Percentiles rank a stretch among this genome's conserved stretches.
phyloP scores from a whole-genome alignment of 2,329 filamentous ascomycete species.

The Exophiala xenobiotica region DNA sequence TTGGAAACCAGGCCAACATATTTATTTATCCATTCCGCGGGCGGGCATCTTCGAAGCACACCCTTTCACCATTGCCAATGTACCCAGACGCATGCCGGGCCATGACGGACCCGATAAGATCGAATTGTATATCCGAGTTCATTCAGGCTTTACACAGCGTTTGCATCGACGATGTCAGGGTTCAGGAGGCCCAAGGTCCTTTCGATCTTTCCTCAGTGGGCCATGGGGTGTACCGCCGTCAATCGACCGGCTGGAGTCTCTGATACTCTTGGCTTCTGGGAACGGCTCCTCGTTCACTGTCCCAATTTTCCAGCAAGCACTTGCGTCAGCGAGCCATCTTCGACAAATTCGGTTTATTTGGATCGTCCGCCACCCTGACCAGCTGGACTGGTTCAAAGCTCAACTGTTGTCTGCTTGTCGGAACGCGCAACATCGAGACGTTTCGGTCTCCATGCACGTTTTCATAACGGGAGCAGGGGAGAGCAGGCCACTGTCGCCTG shows the following conservation, averaged over 20 bases:
- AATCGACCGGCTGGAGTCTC: constrained; percentile 23
- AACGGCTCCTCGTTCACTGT: constrained; percentile 59
- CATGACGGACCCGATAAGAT: constrained; percentile 10
- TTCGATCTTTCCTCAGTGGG: constrained; percentile 20
- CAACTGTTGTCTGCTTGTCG: constrained; percentile 14
- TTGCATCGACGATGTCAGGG: constrained; percentile 17
- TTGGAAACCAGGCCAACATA: constrained; percentile 64
- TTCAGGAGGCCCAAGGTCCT: not conserved
- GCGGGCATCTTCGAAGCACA: constrained; percentile 50
- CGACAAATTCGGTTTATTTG: constrained; percentile 23
- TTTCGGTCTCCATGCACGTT: constrained; percentile 29
- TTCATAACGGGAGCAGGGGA: constrained; percentile 8
- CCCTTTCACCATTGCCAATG: constrained; percentile 61
- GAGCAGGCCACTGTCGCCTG: not conserved
- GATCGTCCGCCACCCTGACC: constrained; percentile 21
- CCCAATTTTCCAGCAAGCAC: constrained; percentile 37
- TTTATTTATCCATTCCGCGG: constrained; percentile 44
- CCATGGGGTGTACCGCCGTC: constrained; percentile 23
- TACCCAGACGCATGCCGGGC: constrained; percentile 8
- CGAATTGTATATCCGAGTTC: constrained; percentile 23
- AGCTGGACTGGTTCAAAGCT: constrained; percentile 23
- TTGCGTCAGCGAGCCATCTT: constrained; percentile 9
- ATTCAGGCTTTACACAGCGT: constrained; percentile 26
- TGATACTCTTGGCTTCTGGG: constrained; percentile 23
- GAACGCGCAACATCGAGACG: constrained; percentile 50